phyloP scores from a whole-genome alignment of 1,284 basidiomycete species.

The Melampsora larici-populina region DNA sequence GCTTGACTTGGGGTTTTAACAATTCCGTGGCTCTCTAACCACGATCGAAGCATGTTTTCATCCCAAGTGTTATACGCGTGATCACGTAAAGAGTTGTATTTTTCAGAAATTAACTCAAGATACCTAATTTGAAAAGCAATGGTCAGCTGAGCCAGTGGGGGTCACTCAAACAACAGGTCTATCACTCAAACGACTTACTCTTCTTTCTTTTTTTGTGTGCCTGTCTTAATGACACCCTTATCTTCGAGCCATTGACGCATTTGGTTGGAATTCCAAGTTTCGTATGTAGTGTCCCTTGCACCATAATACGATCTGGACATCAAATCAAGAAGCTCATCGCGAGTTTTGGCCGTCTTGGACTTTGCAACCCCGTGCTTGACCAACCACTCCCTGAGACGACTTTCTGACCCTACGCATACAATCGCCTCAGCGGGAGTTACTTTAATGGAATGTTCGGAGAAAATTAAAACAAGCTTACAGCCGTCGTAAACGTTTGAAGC shows the following conservation, averaged over 20 bases:
- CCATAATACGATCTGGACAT: slow-evolving; percentile 79
- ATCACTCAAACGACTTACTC: slow-evolving; percentile 2
- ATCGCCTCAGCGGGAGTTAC: slow-evolving; percentile 13
- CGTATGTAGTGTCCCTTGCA: slow-evolving; percentile 56
- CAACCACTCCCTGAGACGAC: slow-evolving; percentile 68
- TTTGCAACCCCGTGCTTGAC: slow-evolving; percentile 69
- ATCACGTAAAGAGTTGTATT: slow-evolving; percentile 38
- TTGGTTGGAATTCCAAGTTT: slow-evolving; percentile 60
- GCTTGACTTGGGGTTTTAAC: slow-evolving; percentile 47
- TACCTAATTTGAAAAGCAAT: slow-evolving; percentile 8
- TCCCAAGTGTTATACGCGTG: slow-evolving; percentile 24
- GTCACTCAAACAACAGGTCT: background rate
- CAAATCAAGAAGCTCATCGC: slow-evolving; percentile 66
- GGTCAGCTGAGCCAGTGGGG: background rate
- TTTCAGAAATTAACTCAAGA: slow-evolving; percentile 24
- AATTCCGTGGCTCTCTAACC: slow-evolving; percentile 49
- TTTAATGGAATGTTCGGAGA: background rate
- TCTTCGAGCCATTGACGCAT: slow-evolving; percentile 61
- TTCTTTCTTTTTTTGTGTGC: slow-evolving; percentile 38
- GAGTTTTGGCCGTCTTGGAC: slow-evolving; percentile 62
- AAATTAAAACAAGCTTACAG: slow-evolving; percentile 59
- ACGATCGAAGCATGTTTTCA: slow-evolving; percentile 44
- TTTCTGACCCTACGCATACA: slow-evolving; percentile 29
- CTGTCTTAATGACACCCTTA: slow-evolving; percentile 46
- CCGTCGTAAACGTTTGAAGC: slow-evolving; percentile 69